Base-by-base conservation (phyloP, 2,329 filamentous ascomycete genomes). In the Nemania bipapillata region DNA sequence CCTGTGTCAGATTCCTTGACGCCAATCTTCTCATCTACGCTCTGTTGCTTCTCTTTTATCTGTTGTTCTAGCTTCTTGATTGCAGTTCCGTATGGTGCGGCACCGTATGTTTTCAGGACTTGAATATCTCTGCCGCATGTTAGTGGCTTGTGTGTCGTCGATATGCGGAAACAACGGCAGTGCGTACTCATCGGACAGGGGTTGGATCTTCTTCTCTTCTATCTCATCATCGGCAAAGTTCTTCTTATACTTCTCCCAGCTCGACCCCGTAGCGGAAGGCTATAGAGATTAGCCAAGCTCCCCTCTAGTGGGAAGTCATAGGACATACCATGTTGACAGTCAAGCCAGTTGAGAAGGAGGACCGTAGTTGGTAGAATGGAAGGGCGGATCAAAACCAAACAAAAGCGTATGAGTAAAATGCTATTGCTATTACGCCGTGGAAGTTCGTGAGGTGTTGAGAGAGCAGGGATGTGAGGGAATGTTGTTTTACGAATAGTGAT, bases 161-260 rank as follows among this genome's bases (percentile, higher is more conserved):
- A 24, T 40, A 37, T 28, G 49, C 30, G 58, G 35, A 49, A 45
- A 42, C 50, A 20, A 24, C 15, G 42, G 56, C 58, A 70, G 49
- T 55, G 85, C 92, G 74, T 87, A 97, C 95, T 98, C 96, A 85
- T 98, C 96, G 75, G 94, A 92, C 71, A 99, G 86, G 74, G 96
- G 96, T 69, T 94, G 95, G 80, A 99, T 99, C 89, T 99, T 99
- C 91, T 99, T 99, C 88, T 99, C 96, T 81, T 97, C 94, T 82
- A 94, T 86, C 81, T 98, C 96, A 77, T 99, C 96, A 79, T 99
- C 96, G 79, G 91, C 95, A 80, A 93, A 99, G 80, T 91, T 94
- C 88, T 98, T 97, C 85, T 92, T 89, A 87, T 97, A 98, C 86
- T 98, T 98, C 88, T 99, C 96, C 96, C 96, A 99, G 88, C 89